Base-by-base conservation (phyloP, 306 rosid genomes). In the Castanea mollissima region DNA sequence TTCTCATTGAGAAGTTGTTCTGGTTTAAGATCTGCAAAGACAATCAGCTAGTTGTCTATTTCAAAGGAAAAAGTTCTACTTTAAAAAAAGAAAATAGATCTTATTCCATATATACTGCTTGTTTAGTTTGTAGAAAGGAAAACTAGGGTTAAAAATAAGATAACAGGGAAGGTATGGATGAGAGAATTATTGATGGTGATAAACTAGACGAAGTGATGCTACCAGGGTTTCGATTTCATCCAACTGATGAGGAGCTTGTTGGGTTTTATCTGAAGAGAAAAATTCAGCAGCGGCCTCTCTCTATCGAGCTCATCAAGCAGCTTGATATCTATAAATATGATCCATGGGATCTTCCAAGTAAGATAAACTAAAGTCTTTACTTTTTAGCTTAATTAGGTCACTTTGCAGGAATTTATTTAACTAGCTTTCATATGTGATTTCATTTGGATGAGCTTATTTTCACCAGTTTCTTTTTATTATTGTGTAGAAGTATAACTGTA, bases 261-360 rank as follows among this genome's bases (percentile, higher is more conserved):
- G 98, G 97, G 55, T 95, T 95, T 77, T 95, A 95, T 49, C 87
- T 95, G 71, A 95, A 88, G 83, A 92, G 93, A 79, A 95, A 91
- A 90, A 81, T 91, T 83, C 91, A 90, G 54, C 95, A 95, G 54
- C 73, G 84, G 5, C 94, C 97, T 85, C 89, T 95, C 51, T 86
- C 97, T 29, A 91, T 91, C 55, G 97, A 95, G 79, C 96, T 95
- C 87, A 95, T 95, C 70, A 89, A 89, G 74, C 98, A 91, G 74
- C 93, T 95, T 29, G 99, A 95, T 83, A 95, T 95, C 92, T 95
- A 95, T 23, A 92, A 95, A 77, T 84, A 84, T 68, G 98, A 95
- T 72, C 99, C 99, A 18, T 92, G 99, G 99, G 99, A 95, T 90
- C 99, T 95, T 78, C 99, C 99, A 71, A 91, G 99, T 91, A 90